phyloP scores from a whole-genome alignment of 495 filamentous ascomycete genomes.

The Aspergillus affinis region DNA sequence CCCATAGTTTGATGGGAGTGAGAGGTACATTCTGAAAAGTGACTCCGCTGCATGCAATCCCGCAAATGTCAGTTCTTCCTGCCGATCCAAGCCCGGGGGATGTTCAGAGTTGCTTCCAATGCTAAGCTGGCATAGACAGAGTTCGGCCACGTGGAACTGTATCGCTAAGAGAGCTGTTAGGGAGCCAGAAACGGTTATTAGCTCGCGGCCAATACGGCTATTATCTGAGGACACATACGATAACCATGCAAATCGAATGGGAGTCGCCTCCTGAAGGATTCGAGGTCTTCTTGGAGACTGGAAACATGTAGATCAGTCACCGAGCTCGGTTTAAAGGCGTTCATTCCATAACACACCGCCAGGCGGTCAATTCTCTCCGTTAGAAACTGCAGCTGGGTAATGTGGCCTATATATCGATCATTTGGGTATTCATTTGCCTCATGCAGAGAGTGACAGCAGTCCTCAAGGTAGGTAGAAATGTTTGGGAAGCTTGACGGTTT shows the following conservation, averaged over 20 bases:
- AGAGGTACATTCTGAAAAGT: constrained; percentile 17
- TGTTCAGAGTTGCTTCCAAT: not conserved
- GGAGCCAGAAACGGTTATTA: constrained; percentile 9
- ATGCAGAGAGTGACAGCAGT: constrained; percentile 20
- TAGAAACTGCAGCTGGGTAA: constrained; percentile 26
- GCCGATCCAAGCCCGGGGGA: not conserved
- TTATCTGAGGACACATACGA: constrained; percentile 1
- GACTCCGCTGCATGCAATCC: constrained; percentile 13
- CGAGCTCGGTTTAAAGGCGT: constrained; percentile 17
- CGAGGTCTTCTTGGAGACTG: constrained; percentile 23
- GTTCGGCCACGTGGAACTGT: constrained; percentile 22
- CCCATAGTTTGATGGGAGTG: constrained; percentile 18
- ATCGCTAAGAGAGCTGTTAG: constrained; percentile 21
- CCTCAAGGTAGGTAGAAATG: constrained; percentile 18
- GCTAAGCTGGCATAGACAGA: constrained; percentile 26
- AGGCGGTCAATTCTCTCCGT: constrained; percentile 27
- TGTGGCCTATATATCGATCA: constrained; percentile 22
- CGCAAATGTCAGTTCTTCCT: not conserved
- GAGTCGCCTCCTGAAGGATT: constrained; percentile 17
- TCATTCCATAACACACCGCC: constrained; percentile 13
- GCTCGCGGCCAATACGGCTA: not conserved
- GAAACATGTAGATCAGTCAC: constrained; percentile 24
- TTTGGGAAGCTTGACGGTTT: constrained; percentile 24
- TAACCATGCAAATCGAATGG: constrained; percentile 16
- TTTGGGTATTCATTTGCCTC: constrained; percentile 16